Evolutionary conservation across 805 yeast species (phyloP), one percentile per base, ranked within the genome.

Genomic region (Candida multigemmis): DNA sequence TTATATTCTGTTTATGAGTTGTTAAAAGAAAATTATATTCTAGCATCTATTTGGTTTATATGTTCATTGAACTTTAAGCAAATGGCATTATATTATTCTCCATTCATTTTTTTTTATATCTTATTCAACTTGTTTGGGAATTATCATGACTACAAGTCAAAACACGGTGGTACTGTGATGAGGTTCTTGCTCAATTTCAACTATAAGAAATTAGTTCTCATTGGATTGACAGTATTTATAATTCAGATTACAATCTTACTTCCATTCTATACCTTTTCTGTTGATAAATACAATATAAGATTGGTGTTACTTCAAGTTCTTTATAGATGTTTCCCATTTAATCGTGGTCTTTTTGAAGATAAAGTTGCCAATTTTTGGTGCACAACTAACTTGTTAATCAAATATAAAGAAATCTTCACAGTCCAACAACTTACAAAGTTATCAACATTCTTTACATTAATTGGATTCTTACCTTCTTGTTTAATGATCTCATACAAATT

Each of bases 341-440:
- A 76, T 23, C 69, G 97, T 46, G 98, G 98, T 1, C 65, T 91
- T 6, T 91, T 93, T 66, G 98, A 91, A 50, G 97, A 91, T 48
- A 91, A 91, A 49, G 97, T 91, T 10, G 95, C 95, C 21, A 91
- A 87, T 47, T 80, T 91, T 44, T 91, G 99, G 99, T 87, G 97
- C 52, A 78, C 94, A n/a, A 61, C 86, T 2, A 91, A 91, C 49
- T 61, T 80, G 1, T 36, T 85, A 7, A 50, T 87, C 46, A 89
- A 89, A 48, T 78, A 84, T 44, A 74, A 71, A 37, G 41, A 53
- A 4, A 26, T 65, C 0, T 78, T 81, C 42, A 48, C 72, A 2
- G 61, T 65, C 11, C 54, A 60, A 9, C 71, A 80, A 40, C 60
- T 91, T 23, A 82, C 83, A 34, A 43, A 60, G 16, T 36, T 71